These are phyloP conservation scores for Dimocarpus longan DNA, from an alignment of 345 rosid genomes.

Conservation along the genomic window DNA sequence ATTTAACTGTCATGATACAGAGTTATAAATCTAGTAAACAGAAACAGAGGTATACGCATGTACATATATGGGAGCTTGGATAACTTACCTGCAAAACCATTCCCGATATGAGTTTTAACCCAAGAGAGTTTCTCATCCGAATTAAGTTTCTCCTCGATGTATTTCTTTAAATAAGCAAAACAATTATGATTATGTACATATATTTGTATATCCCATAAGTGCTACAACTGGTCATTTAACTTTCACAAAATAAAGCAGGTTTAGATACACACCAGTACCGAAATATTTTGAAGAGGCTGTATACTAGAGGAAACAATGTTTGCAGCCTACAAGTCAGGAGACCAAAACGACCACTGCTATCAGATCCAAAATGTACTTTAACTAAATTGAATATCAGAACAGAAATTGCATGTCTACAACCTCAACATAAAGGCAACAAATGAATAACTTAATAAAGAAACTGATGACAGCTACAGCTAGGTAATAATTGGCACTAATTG, in stretches of 20 bases:
- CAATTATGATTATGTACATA: background rate
- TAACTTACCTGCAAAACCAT: slow-evolving; percentile 69
- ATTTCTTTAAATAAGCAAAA: slow-evolving; percentile 41
- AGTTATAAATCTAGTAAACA: background rate
- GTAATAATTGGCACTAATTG: background rate
- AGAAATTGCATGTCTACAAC: background rate
- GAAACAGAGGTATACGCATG: background rate
- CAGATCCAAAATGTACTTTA: background rate
- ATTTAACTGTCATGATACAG: background rate
- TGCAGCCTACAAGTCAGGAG: slow-evolving; percentile 51
- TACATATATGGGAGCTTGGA: background rate
- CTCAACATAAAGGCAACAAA: background rate
- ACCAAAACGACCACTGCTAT: background rate
- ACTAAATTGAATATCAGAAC: background rate
- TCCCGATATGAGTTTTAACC: slow-evolving; percentile 55
- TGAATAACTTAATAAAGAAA: background rate
- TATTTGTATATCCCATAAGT: background rate
- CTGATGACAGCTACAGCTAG: background rate
- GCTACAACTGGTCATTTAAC: background rate
- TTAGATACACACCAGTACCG: slow-evolving; percentile 50
- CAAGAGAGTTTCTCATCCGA: slow-evolving; percentile 50
- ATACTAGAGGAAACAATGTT: slow-evolving; percentile 77
- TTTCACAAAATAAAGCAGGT: background rate
- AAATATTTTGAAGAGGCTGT: slow-evolving; percentile 76
- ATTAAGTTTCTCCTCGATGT: slow-evolving; percentile 55